Base-by-base conservation (phyloP, 2,329 filamentous ascomycete species). In the Annulohypoxylon truncatum region DNA sequence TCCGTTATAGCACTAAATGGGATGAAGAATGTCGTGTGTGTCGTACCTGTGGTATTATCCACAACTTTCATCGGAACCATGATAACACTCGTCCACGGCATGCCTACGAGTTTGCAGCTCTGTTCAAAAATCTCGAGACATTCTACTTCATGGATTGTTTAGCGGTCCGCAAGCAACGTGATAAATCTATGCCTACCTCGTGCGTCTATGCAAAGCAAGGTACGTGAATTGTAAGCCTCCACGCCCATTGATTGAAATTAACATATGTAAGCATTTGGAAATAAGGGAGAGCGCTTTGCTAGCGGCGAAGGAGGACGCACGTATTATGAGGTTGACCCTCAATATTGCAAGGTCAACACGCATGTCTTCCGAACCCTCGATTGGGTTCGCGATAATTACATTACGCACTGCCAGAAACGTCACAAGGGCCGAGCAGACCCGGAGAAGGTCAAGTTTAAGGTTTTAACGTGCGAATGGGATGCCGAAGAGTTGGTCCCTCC, bases 131-230 rank as follows among this genome's bases (percentile, higher is more conserved):
- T 12, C 73, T 84, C 4, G 77, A 82, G 60, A 74, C 78, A 1
- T 82, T 84, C 44, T 83, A 81, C 63, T 79, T 84, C 47, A 72
- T 84, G 20, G 82, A 84, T 66, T 82, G 81, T 54, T 73, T 81
- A 4, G 78, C 81, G 2, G 64, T 81, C 8, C 77, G 77, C 5
- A 77, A 76, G 50, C 26, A 55, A n/a, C 64, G 61, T 42, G 61
- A 69, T 22, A 60, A 55, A 38, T 62, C 67, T n/a, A 52, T 40
- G 29, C 55, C 66, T 12, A 40, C 33, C 31, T 62, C 60, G 22
- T 55, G 55, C 22, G 38, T 51, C 12, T 28, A 50, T 18, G 26
- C 54, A 33, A 67, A 56, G 33, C 50, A 56, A 67, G 61, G 71
- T 73, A 64, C 46, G 70, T 70, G 20, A 33, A 42, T 38, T 12